These are phyloP conservation scores for Emmonsia crescens DNA, from an alignment of 2,329 filamentous ascomycete genomes.

Conservation along the genomic window DNA sequence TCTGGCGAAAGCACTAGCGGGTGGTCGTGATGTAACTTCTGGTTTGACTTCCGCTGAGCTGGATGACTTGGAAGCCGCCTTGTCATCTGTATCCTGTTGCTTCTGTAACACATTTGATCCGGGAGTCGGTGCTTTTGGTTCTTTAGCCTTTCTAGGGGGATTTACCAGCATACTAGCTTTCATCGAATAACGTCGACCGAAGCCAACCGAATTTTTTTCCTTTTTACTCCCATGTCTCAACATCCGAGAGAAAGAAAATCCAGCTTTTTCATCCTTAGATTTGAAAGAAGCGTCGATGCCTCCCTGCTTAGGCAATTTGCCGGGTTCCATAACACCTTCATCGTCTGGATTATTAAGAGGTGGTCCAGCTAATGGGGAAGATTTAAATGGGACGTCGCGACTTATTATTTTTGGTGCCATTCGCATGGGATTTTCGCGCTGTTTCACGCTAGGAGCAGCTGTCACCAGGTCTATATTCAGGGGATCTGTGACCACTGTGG, in stretches of 20 bases:
- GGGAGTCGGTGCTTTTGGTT: neutral
- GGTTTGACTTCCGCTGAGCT: too few species aligned
- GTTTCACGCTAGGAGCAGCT: neutral
- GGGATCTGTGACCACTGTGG: neutral
- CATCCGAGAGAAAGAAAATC: slow-evolving; percentile 7
- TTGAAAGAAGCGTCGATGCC: neutral
- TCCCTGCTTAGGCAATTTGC: neutral
- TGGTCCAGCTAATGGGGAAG: slow-evolving; percentile 23
- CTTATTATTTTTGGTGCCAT: slow-evolving; percentile 6
- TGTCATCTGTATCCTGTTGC: neutral
- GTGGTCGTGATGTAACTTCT: neutral
- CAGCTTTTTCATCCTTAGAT: neutral
- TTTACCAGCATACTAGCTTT: neutral
- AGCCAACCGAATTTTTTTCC: neutral
- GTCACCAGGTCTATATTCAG: neutral
- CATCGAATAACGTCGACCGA: neutral
- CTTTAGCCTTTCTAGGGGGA: neutral
- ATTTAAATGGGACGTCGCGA: slow-evolving; percentile 19
- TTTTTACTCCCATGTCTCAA: slow-evolving; percentile 7
- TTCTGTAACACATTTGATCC: neutral
- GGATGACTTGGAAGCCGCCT: neutral
- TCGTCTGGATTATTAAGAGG: slow-evolving; percentile 9
- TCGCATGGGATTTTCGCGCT: neutral
- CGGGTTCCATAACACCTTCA: neutral
- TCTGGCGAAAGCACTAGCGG: neutral